Percentiles rank a stretch among this genome's conserved stretches.
These are phyloP conservation scores for Malassezia sympodialis DNA, from an alignment of 1,284 basidiomycete species.

Conservation along the genomic window DNA sequence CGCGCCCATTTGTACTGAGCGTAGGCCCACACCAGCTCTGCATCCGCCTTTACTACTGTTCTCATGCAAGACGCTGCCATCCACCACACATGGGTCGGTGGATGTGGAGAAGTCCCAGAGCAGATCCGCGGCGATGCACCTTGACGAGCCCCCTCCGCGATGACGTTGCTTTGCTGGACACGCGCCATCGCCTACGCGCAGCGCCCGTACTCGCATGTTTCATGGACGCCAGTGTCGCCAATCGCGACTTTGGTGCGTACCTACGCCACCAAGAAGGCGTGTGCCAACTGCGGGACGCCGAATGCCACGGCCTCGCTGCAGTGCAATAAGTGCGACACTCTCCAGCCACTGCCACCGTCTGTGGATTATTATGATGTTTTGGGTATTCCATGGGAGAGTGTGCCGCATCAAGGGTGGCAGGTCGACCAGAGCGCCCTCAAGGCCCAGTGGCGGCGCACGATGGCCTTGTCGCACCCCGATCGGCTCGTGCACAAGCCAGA, in stretches of 20 bases:
- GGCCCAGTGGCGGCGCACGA: constrained; percentile 31
- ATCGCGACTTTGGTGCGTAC: not conserved
- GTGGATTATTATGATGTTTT: constrained; percentile 35
- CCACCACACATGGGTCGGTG: not conserved
- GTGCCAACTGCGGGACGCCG: constrained; percentile 4
- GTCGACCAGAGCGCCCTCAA: constrained; percentile 31
- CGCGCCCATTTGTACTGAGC: constrained; percentile 3
- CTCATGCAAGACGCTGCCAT: not conserved
- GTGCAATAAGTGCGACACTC: constrained; percentile 20
- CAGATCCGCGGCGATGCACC: not conserved
- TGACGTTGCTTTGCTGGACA: not conserved
- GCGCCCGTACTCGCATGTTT: not conserved
- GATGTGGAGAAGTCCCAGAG: not conserved
- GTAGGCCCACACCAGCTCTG: not conserved
- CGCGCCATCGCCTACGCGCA: not conserved
- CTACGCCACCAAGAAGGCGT: not conserved
- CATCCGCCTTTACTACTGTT: not conserved
- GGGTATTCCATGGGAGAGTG: constrained; percentile 22
- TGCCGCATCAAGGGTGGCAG: constrained; percentile 31
- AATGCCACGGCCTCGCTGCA: constrained; percentile 6
- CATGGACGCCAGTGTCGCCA: no score
- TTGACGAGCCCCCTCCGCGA: not conserved
- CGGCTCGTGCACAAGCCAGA: constrained; percentile 31
- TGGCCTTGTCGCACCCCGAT: constrained; percentile 42
- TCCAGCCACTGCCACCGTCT: constrained; percentile 28